Evolutionary conservation across 352 stramenopile species (phyloP), one percentile per base, ranked within the genome.

Genomic region (Paralagenidium karlingii): DNA sequence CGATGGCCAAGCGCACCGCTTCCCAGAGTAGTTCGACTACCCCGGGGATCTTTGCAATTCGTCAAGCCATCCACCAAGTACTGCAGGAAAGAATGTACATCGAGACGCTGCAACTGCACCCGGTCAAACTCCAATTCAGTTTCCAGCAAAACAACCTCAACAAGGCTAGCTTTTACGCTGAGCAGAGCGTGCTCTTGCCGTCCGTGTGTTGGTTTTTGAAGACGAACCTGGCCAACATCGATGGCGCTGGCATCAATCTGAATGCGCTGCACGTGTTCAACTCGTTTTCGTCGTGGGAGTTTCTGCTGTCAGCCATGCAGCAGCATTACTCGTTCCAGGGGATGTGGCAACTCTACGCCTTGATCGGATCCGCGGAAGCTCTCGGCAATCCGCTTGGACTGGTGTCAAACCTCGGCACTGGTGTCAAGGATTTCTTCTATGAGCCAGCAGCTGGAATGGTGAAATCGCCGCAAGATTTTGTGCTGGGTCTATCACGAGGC

Each of bases 341-440:
- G 15, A 63, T 87, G 37, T 55, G 77, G 9, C 73, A 94, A 43
- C 66, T 91, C 15, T 94, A 94, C 31, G 80, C 75, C 1, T 52
- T 86, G 1, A 39, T 83, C 19, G 69, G 66, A 2, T 66, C 71
- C 5, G 68, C 68, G 0, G 82, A 95, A 44, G 78, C 96, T 28
- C 55, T 96, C 1, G 84, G 84, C 5, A 95, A 96, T 28, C 84
- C 84, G n/a, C 64, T 95, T 2, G 82, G 83, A 0, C 58, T 96
- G 5, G 70, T 96, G 13, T 84, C 63, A 11, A 94, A 94, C 38
- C 49, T 96, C 3, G 84, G 82, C 11, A 76, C 69, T 0, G 84
- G 84, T 1, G 71, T 96, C 0, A 90, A 88, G 21, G 84, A 94
- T 21, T 90, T 96, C 26, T 95, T 96, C 51, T 95, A 94, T 43